phyloP scores from a whole-genome alignment of 1,284 basidiomycete species.

The Wolfiporia cocos region DNA sequence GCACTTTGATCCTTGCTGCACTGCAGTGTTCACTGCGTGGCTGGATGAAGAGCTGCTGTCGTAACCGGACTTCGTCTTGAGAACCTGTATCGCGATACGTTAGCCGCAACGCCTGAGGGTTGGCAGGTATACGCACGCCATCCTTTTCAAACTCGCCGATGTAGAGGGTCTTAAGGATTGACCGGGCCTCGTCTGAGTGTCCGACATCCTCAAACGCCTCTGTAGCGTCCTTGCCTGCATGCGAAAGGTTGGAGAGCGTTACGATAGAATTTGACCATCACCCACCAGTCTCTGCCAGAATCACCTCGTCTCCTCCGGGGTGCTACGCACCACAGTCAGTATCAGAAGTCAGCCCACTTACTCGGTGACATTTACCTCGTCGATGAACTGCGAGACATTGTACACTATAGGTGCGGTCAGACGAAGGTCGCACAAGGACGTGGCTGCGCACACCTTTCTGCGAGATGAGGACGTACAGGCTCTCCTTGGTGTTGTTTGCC shows the following conservation, averaged over 20 bases:
- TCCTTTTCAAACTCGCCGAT: slow-evolving; percentile 76
- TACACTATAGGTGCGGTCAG: slow-evolving; percentile 65
- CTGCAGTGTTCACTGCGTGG: slow-evolving; percentile 41
- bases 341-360: background rate
- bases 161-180: slow-evolving; percentile 73
- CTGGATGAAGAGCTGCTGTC: slow-evolving; percentile 14
- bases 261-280: slow-evolving; percentile 17
- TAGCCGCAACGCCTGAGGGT: background rate
- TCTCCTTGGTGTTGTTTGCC: slow-evolving; percentile 67
- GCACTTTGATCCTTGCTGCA: slow-evolving; percentile 68
- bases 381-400: slow-evolving; percentile 90
- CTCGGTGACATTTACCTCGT: slow-evolving; percentile 66
- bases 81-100: slow-evolving; percentile 27
- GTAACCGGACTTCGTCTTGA: slow-evolving; percentile 42
- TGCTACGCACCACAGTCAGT: slow-evolving; percentile 48
- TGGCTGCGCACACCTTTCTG: slow-evolving; percentile 61
- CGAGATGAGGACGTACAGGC: slow-evolving; percentile 75
- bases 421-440: slow-evolving; percentile 17
- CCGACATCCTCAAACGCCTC: slow-evolving; percentile 99
- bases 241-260: background rate
- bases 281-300: slow-evolving; percentile 88
- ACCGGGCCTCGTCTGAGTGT: slow-evolving; percentile 96
- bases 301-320: slow-evolving; percentile 96
- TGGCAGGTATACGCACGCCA: slow-evolving; percentile 40
- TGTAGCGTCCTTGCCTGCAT: slow-evolving; percentile 83